These are phyloP conservation scores for Anthostomella pinea DNA, from an alignment of 2,329 filamentous ascomycete species.

Conservation along the genomic window DNA sequence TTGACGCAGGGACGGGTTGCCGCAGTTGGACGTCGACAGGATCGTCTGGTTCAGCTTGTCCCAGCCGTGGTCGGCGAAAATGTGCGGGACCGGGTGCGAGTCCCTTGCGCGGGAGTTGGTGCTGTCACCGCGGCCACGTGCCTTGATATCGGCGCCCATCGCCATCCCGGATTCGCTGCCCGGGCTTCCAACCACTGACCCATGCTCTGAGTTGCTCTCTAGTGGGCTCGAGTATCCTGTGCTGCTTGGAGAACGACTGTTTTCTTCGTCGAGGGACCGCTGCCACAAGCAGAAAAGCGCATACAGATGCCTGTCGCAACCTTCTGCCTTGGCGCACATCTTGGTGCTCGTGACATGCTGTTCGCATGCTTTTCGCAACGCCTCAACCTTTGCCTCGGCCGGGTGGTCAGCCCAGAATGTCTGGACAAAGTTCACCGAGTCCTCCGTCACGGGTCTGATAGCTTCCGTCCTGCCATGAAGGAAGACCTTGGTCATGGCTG, in stretches of 20 bases:
- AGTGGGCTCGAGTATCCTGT: slow-evolving; percentile 62
- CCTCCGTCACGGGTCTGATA: slow-evolving; percentile 78
- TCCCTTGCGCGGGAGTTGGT: slow-evolving; percentile 46
- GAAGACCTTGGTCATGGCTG: slow-evolving; percentile 95
- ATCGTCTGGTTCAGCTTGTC: slow-evolving; percentile 94
- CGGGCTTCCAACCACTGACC: slow-evolving; percentile 51
- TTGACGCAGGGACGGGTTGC: slow-evolving; percentile 89
- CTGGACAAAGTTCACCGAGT: slow-evolving; percentile 84
- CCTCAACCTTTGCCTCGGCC: slow-evolving; percentile 77
- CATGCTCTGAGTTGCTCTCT: slow-evolving; percentile 46
- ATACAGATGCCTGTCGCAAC: slow-evolving; percentile 90
- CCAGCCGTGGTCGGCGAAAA: slow-evolving; percentile 90
- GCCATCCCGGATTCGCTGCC: slow-evolving; percentile 49
- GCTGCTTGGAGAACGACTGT: slow-evolving; percentile 50
- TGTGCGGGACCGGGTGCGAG: slow-evolving; percentile 60
- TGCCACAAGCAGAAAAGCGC: slow-evolving; percentile 96
- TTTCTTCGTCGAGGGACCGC: slow-evolving; percentile 74
- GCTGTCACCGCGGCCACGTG: slow-evolving; percentile 53
- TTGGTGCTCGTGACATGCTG: slow-evolving; percentile 78
- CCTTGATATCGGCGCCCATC: slow-evolving; percentile 33
- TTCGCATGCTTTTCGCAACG: slow-evolving; percentile 77
- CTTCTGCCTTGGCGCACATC: slow-evolving; percentile 84
- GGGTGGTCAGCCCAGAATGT: slow-evolving; percentile 94
- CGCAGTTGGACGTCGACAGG: slow-evolving; percentile 96
- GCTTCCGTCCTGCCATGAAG: slow-evolving; percentile 94